phyloP scores from a whole-genome alignment of 2,329 filamentous ascomycete genomes.

The Exutisphaerella laricina region DNA sequence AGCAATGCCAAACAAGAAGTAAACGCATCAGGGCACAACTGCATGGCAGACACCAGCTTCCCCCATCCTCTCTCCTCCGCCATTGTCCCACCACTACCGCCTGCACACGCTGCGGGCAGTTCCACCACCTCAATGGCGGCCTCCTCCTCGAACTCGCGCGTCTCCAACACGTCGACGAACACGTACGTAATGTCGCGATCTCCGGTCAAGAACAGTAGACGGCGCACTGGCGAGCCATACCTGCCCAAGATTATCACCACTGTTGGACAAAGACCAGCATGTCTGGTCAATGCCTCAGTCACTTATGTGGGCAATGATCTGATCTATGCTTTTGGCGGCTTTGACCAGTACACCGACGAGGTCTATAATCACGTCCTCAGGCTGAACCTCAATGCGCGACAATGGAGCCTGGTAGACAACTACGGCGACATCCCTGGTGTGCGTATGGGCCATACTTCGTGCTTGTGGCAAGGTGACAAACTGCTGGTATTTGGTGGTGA shows the following conservation, averaged over 20 bases:
- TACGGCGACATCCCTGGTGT: slow-evolving; percentile 97
- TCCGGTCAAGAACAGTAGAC: slow-evolving; percentile 59
- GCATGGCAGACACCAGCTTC: not conserved
- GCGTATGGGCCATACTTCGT: slow-evolving; percentile 97
- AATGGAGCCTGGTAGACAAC: slow-evolving; percentile 96
- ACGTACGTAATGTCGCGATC: slow-evolving; percentile 91
- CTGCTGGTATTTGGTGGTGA: slow-evolving; percentile 96
- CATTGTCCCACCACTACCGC: not conserved
- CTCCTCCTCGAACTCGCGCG: slow-evolving; percentile 25
- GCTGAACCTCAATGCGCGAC: slow-evolving; percentile 77
- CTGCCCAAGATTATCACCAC: slow-evolving; percentile 70
- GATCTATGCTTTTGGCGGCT: slow-evolving; percentile 97
- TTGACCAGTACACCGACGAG: slow-evolving; percentile 98
- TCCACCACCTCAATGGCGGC: slow-evolving; percentile 15
- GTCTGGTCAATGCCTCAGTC: slow-evolving; percentile 94
- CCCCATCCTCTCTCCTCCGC: slow-evolving; percentile 2
- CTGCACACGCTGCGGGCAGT: too few relatives aligned
- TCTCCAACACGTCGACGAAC: slow-evolving; percentile 48
- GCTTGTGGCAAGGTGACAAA: slow-evolving; percentile 87
- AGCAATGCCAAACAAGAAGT: not conserved
- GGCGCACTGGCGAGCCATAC: slow-evolving; percentile 64
- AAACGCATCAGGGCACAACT: not conserved
- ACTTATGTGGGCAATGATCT: slow-evolving; percentile 90
- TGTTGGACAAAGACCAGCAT: slow-evolving; percentile 67
- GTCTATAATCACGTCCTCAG: slow-evolving; percentile 96